These are phyloP conservation scores for Neurospora terricola DNA, from an alignment of 495 filamentous ascomycete species.

Conservation along the genomic window DNA sequence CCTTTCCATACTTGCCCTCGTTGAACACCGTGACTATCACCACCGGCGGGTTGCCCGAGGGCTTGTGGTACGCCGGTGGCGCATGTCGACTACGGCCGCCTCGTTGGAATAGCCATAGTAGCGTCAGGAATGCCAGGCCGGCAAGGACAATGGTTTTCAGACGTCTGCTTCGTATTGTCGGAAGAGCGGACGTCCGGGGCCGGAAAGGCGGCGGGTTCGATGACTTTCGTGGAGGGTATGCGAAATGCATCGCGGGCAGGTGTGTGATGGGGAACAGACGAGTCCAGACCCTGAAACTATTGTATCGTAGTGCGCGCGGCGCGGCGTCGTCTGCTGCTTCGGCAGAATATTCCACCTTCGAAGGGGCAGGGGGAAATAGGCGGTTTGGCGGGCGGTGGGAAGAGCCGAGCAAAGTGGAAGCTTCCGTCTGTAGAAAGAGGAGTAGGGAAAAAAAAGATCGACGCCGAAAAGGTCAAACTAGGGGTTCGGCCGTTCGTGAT, in stretches of 20 bases:
- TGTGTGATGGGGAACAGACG: background rate
- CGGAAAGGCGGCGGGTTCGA: conserved; percentile 55
- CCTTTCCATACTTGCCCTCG: conserved; percentile 45
- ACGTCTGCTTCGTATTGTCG: conserved; percentile 53
- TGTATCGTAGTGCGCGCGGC: background rate
- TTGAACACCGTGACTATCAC: conserved; percentile 88
- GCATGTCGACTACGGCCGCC: conserved; percentile 25
- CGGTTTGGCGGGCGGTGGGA: background rate
- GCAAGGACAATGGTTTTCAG: conserved; percentile 52
- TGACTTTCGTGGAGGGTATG: conserved; percentile 73
- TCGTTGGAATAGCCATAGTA: conserved; percentile 56
- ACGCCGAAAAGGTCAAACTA: background rate
- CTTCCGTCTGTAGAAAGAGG: background rate
- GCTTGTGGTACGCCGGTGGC: conserved; percentile 12
- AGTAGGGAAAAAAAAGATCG: background rate
- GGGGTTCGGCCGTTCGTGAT: background rate
- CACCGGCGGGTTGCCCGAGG: conserved; percentile 60
- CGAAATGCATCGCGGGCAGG: conserved; percentile 68
- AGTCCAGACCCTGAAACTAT: background rate
- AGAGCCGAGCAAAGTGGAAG: background rate
- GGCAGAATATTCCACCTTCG: background rate
- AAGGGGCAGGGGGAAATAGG: background rate
- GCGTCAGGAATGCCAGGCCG: conserved; percentile 41
- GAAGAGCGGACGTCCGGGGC: conserved; percentile 49
- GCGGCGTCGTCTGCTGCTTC: background rate